Evolutionary conservation across 257 asterid species (phyloP).

Genomic region (Solanum okadae): DNA sequence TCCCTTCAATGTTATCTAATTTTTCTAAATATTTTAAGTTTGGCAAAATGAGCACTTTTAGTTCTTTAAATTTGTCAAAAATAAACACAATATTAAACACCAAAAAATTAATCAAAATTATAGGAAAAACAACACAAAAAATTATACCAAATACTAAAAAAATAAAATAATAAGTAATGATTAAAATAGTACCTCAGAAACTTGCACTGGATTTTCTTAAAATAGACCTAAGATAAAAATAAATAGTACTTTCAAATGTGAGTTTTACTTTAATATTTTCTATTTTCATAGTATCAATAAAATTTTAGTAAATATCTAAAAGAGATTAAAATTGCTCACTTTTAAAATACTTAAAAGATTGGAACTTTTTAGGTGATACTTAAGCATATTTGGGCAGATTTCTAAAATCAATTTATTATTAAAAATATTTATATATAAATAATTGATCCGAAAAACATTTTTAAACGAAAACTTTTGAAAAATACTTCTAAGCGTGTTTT

Average conservation of each 20-base stretch:
- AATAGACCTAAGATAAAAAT: neutral
- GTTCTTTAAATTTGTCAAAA: neutral
- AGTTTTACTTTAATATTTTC: neutral
- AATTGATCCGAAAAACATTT: neutral
- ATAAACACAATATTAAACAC: neutral
- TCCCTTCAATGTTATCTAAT: neutral
- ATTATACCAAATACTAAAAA: neutral
- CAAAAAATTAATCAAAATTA: neutral
- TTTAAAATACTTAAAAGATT: neutral
- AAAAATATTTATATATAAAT: neutral
- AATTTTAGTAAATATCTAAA: neutral
- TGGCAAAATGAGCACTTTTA: neutral
- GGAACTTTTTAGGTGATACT: neutral
- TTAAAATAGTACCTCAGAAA: neutral
- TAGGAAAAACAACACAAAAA: neutral
- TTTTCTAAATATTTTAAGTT: neutral
- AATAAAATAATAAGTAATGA: neutral
- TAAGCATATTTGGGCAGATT: neutral
- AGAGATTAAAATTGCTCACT: neutral
- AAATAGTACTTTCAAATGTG: neutral
- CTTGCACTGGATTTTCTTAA: neutral
- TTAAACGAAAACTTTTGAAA: neutral
- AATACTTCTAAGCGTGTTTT: neutral
- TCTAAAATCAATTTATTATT: neutral
- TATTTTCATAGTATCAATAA: neutral